Evolutionary conservation across 352 stramenopile genomes (phyloP), one percentile per base, ranked within the genome.

Genomic region (Phytopythium oedochilum): DNA sequence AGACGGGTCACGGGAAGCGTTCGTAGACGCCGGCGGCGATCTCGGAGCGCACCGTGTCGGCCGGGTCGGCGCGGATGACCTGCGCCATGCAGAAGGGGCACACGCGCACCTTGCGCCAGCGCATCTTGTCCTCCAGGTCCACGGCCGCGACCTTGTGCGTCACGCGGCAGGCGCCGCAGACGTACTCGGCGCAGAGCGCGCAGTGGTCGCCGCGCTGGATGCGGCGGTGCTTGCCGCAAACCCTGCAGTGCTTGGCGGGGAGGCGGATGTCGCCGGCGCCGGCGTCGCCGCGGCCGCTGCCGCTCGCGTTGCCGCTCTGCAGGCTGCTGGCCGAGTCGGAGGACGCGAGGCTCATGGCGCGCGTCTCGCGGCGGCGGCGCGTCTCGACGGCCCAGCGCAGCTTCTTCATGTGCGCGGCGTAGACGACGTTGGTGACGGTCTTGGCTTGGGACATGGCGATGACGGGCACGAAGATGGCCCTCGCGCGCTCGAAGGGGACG

Each of bases 71-170:
- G 18, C 60, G 69, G 32, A 63, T 44, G 31, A 66, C 57, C n/a
- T 38, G 55, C 9, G 61, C 50, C 61, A 69, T 66, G 48, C 64
- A 72, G 26, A 62, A 61, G 14, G 61, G 64, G 38, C 64, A 72
- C 11, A 66, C 50, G 48, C 49, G 59, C 20, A 53, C 49, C 34
- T 61, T 66, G 28, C 31, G 55, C 61, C 57, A 66, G 36, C 64
- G 57, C 39, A 72, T 64, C 39, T 66, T 69, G 60, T 64, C 67
- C 49, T 69, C 60, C 6, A 61, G 49, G 29, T 57, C 61, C 28
- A 72, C 53, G 25, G 53, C 58, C 45, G 64, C 61, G 39, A 72
- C 53, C 50, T 72, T 66, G 43, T 72, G 64, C n/a, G 57, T 59
- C 53, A 72, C 55, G 23, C 64, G 61, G 61, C 64, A 72, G 1